A percentile compares a stretch with the other conserved stretches of the same genome.
These are phyloP conservation scores for Tremellales sp. DNA, from an alignment of 1,284 basidiomycete genomes.

Conservation along the genomic window DNA sequence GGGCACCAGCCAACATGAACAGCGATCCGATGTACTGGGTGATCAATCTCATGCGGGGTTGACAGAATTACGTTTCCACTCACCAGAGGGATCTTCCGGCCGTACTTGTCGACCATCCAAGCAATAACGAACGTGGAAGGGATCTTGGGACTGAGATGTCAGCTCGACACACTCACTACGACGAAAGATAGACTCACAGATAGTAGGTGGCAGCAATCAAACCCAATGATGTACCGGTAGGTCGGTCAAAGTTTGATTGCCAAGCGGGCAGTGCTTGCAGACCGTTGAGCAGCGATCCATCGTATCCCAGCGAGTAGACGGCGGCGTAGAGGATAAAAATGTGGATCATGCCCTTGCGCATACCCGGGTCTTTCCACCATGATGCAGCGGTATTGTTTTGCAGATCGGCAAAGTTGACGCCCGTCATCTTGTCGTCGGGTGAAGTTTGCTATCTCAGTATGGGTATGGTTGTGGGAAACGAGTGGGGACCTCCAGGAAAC, in stretches of 20 bases:
- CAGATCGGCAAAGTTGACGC: background rate
- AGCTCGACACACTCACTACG: no score
- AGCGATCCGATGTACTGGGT: slow-evolving; percentile 10
- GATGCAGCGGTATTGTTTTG: slow-evolving; percentile 22
- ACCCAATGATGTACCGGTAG: slow-evolving; percentile 14
- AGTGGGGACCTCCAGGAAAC: no score
- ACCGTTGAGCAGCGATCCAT: slow-evolving; percentile 27
- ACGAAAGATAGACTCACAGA: slow-evolving; percentile 8
- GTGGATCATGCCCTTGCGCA: slow-evolving; percentile 25
- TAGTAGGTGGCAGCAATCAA: slow-evolving; percentile 18
- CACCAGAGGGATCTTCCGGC: slow-evolving; percentile 19
- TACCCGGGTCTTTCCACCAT: slow-evolving; percentile 29
- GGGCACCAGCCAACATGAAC: slow-evolving; percentile 26
- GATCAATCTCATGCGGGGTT: background rate
- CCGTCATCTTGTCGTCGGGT: no score
- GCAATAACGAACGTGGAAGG: slow-evolving; percentile 13
- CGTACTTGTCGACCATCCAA: slow-evolving; percentile 16
- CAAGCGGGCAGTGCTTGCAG: slow-evolving; percentile 25
- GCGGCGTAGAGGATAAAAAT: slow-evolving; percentile 20
- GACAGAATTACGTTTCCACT: no score
- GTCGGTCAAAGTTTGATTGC: slow-evolving; percentile 10
- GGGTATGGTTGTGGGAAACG: no score
- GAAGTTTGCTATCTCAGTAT: no score
- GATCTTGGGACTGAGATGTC: slow-evolving; percentile 12
- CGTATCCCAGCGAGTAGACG: slow-evolving; percentile 23